Percentiles rank a stretch among this genome's conserved stretches.
phyloP scores from a whole-genome alignment of 1,139 yeast genomes.

The Casaregolazyma lundiana region DNA sequence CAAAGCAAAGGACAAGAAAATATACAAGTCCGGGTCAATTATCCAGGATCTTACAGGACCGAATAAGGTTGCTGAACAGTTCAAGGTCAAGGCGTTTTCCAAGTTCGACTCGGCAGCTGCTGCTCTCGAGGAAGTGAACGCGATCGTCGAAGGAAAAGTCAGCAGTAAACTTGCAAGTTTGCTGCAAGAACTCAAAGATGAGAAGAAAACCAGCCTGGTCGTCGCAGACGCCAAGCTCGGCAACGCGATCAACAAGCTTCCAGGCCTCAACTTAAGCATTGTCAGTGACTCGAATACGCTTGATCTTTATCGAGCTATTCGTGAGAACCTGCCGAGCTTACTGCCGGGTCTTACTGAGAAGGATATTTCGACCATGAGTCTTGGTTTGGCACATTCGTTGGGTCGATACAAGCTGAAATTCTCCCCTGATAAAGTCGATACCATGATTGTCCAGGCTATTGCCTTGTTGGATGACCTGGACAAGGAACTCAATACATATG shows the following conservation, averaged over 20 bases:
- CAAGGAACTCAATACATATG: slow-evolving; percentile 94
- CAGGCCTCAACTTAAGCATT: slow-evolving; percentile 78
- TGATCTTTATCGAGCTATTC: slow-evolving; percentile 91
- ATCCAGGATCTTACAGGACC: slow-evolving; percentile 77
- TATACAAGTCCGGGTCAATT: slow-evolving; percentile 75
- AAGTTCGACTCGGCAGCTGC: slow-evolving; percentile 92
- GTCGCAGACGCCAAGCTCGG: slow-evolving; percentile 96
- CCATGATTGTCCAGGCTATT: slow-evolving; percentile 98
- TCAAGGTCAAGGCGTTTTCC: slow-evolving; percentile 92
- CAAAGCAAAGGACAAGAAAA: slow-evolving; percentile 96
- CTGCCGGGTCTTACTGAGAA: slow-evolving; percentile 88
- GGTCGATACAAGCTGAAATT: slow-evolving; percentile 98
- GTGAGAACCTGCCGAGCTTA: slow-evolving; percentile 88
- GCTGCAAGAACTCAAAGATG: slow-evolving; percentile 76
- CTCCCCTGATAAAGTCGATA: slow-evolving; percentile 96
- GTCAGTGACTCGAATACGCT: slow-evolving; percentile 92
- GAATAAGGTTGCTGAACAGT: slow-evolving; percentile 66
- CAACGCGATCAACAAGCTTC: slow-evolving; percentile 87
- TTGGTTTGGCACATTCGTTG: slow-evolving; percentile 88
- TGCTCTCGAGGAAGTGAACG: slow-evolving; percentile 92
- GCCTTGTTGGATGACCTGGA: slow-evolving; percentile 94
- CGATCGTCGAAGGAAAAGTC: slow-evolving; percentile 90
- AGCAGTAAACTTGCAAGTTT: slow-evolving; percentile 74
- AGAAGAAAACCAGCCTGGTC: slow-evolving; percentile 83
- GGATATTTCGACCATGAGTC: slow-evolving; percentile 87